Evolutionary conservation across 2,329 filamentous ascomycete species (phyloP).

Genomic region (Sordariomycetes sp.): DNA sequence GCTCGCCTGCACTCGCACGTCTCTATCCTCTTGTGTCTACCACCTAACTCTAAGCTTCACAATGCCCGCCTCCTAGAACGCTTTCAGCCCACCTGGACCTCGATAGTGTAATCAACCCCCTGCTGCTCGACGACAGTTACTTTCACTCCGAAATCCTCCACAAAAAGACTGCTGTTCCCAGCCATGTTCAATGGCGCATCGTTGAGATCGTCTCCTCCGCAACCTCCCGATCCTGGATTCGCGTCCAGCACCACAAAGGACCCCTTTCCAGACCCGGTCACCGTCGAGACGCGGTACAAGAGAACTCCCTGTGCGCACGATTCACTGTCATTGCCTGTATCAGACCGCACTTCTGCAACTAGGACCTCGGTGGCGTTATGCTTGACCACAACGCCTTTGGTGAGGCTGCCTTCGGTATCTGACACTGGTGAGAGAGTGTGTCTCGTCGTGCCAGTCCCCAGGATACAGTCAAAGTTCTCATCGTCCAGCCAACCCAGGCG

Average conservation of each 20-base stretch:
- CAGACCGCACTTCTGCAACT: slow-evolving; percentile 20
- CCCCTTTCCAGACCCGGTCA: slow-evolving; percentile 15
- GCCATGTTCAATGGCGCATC: too few species aligned
- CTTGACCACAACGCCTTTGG: not conserved
- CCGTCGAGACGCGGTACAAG: slow-evolving; percentile 23
- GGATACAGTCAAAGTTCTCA: slow-evolving; percentile 20
- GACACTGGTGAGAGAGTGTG: slow-evolving; percentile 10
- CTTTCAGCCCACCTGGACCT: too few species aligned
- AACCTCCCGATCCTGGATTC: slow-evolving; percentile 18
- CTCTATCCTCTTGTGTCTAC: too few species aligned
- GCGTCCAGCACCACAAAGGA: slow-evolving; percentile 21
- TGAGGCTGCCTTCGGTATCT: not conserved
- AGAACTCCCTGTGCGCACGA: slow-evolving; percentile 23
- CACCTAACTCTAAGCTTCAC: too few species aligned
- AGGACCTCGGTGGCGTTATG: slow-evolving; percentile 8
- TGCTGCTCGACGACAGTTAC: not conserved
- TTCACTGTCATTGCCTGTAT: slow-evolving; percentile 12
- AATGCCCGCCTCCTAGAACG: too few species aligned
- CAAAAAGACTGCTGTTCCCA: slow-evolving; percentile 9
- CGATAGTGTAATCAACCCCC: not conserved
- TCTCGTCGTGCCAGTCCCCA: slow-evolving; percentile 11
- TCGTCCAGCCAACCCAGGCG: slow-evolving; percentile 25
- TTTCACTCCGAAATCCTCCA: not conserved
- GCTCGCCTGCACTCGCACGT: too few species aligned
- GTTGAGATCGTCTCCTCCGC: slow-evolving; percentile 15